Conservation (phyloP, 2,329 filamentous ascomycete species). For the Sphaerulina musiva region DNA sequence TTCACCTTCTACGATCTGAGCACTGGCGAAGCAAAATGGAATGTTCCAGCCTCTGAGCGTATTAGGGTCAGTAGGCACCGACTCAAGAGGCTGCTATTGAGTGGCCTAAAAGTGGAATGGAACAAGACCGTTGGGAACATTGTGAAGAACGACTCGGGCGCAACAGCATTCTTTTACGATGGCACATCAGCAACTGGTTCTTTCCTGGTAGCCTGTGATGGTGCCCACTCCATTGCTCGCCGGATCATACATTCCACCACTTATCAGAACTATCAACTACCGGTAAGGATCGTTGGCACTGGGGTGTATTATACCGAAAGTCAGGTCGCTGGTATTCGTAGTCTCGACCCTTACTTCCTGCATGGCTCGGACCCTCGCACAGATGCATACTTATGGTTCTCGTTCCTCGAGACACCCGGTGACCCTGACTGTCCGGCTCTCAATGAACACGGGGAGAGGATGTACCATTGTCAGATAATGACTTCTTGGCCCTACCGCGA, state of each 20-base stretch:
- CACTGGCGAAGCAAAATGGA: conserved; percentile 33
- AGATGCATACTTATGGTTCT: conserved; percentile 50
- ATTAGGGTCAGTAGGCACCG: conserved; percentile 12
- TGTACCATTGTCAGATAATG: conserved; percentile 34
- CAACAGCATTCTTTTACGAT: conserved; percentile 7
- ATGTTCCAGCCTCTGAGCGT: conserved; percentile 19
- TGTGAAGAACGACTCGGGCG: conserved; percentile 1
- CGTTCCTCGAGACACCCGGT: conserved; percentile 46
- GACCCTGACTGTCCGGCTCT: conserved; percentile 24
- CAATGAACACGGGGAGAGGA: conserved; percentile 1
- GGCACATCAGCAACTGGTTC: conserved; percentile 8
- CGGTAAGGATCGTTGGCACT: conserved; percentile 42
- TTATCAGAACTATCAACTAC: conserved; percentile 35
- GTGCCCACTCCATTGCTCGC: conserved; percentile 10
- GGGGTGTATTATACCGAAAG: conserved; percentile 39
- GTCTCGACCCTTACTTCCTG: conserved; percentile 47
- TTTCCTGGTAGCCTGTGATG: conserved; percentile 15
- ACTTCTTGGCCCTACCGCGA: conserved; percentile 43
- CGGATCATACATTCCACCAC: conserved; percentile 3
- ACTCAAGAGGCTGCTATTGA: conserved; percentile 2
- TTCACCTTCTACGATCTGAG: conserved; percentile 54
- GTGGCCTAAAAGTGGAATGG: conserved; percentile 11
- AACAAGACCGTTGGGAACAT: conserved; percentile 7
- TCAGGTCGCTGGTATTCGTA: conserved; percentile 40
- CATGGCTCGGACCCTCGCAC: conserved; percentile 50